phyloP scores from a whole-genome alignment of 208 protist species.

The Wallacemonas sp. region DNA sequence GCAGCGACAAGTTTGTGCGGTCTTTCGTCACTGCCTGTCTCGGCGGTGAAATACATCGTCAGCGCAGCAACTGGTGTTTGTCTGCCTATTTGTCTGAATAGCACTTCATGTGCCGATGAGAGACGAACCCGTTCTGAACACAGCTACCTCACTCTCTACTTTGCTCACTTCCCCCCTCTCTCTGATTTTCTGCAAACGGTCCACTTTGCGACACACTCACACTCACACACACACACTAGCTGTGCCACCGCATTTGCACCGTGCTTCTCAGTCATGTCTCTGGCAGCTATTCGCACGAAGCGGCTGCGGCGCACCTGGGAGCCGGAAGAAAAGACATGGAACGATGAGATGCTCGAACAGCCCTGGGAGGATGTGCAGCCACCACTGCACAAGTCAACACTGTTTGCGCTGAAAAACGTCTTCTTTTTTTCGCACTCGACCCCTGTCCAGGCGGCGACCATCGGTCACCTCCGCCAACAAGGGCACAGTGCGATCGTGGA shows the following conservation, averaged over 20 bases:
- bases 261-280: constrained; percentile 34
- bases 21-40: too few relatives aligned
- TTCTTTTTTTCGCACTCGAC: constrained; percentile 93
- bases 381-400: constrained; percentile 59
- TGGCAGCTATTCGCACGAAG: constrained; percentile 59
- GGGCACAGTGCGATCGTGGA: constrained; percentile 89
- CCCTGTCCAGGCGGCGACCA: constrained; percentile 75
- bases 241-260: too few relatives aligned
- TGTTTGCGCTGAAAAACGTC: constrained; percentile 86
- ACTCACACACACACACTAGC: neutral
- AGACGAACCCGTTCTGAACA: neutral
- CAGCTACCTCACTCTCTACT: neutral
- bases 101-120: too few relatives aligned
- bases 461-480: constrained; percentile 40
- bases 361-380: constrained; percentile 84
- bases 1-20: too few relatives aligned
- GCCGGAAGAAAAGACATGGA: constrained; percentile 79
- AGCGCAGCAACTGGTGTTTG: too few relatives aligned
- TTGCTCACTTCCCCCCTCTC: constrained; percentile 5
- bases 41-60: too few relatives aligned
- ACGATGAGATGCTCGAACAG: constrained; percentile 69
- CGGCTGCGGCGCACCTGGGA: constrained; percentile 76
- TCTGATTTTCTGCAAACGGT: neutral
- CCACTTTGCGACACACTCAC: neutral
- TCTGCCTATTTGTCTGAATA: too few relatives aligned